phyloP scores from a whole-genome alignment of 2,329 filamentous ascomycete genomes.

The Chaetomiaceae sp. region DNA sequence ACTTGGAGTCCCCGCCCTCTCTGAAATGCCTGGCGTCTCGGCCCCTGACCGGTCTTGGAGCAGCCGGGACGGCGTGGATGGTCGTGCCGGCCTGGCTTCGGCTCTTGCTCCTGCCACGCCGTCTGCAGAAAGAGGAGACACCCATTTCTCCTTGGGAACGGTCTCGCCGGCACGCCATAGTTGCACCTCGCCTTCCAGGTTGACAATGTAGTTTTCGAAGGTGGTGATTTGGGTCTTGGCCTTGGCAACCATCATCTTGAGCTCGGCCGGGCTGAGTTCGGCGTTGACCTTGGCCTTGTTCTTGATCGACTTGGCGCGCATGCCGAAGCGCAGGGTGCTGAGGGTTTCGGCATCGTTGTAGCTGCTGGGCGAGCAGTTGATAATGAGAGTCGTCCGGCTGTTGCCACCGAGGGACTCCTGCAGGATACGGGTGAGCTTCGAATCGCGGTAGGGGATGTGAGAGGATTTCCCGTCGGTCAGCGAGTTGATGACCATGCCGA shows the following conservation, averaged over 20 bases:
- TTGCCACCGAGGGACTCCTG: constrained; percentile 98
- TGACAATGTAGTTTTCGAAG: constrained; percentile 81
- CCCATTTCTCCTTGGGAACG: constrained; percentile 88
- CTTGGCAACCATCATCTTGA: constrained; percentile 90
- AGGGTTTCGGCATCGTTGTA: constrained; percentile 97
- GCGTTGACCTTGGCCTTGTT: constrained; percentile 99
- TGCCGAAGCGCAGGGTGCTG: constrained; percentile 88
- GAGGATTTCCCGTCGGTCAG: constrained; percentile 95
- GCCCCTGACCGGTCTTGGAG: constrained; percentile 51
- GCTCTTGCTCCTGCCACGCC: constrained; percentile 42
- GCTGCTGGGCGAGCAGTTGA: constrained; percentile 98
- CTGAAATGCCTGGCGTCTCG: constrained; percentile 63
- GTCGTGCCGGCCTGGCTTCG: constrained; percentile 43
- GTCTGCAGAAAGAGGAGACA: constrained; percentile 56
- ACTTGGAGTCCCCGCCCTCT: constrained; percentile 81
- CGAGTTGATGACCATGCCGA: constrained; percentile 98
- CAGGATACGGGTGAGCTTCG: constrained; percentile 92
- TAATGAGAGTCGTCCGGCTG: constrained; percentile 94
- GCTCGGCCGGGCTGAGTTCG: constrained; percentile 89
- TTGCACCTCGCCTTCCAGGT: constrained; percentile 77
- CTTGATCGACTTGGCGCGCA: constrained; percentile 96
- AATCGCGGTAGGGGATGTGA: constrained; percentile 94
- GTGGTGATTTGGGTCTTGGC: constrained; percentile 83
- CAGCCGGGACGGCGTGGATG: constrained; percentile 50
- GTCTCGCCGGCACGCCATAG: constrained; percentile 82